These are phyloP conservation scores for Sisymbrium irio DNA, from an alignment of 345 rosid genomes.

Conservation along the genomic window DNA sequence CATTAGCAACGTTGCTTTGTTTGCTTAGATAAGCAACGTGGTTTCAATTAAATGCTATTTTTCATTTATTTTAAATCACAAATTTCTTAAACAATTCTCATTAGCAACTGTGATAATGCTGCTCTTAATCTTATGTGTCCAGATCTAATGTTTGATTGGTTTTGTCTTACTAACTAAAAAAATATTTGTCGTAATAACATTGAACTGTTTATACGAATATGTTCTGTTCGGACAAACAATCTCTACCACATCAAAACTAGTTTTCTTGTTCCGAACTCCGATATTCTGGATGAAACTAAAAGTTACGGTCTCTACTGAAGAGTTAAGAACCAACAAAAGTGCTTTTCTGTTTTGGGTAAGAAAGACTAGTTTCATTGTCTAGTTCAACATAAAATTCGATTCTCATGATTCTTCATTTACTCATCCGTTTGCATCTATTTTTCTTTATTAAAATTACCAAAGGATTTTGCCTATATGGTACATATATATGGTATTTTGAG, in stretches of 20 bases:
- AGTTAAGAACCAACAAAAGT: not conserved
- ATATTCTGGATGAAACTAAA: not conserved
- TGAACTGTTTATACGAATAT: not conserved
- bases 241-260: not conserved
- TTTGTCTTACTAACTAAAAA: not conserved
- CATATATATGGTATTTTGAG: no score
- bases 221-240: not conserved
- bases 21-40: no score
- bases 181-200: not conserved
- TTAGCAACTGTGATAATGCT: no score
- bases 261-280: not conserved
- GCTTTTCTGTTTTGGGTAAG: no score
- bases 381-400: no score
- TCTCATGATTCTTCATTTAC: no score
- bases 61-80: no score
- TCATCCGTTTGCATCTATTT: not conserved
- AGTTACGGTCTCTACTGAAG: not conserved
- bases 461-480: not conserved
- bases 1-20: no score
- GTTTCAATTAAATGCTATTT: no score
- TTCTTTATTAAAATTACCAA: not conserved
- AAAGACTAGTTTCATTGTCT: not conserved
- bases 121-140: not conserved
- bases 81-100: no score
- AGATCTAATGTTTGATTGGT: not conserved